These are phyloP conservation scores for Pleurotus ostreatus DNA, from an alignment of 768 basidiomycete species.

Conservation along the genomic window DNA sequence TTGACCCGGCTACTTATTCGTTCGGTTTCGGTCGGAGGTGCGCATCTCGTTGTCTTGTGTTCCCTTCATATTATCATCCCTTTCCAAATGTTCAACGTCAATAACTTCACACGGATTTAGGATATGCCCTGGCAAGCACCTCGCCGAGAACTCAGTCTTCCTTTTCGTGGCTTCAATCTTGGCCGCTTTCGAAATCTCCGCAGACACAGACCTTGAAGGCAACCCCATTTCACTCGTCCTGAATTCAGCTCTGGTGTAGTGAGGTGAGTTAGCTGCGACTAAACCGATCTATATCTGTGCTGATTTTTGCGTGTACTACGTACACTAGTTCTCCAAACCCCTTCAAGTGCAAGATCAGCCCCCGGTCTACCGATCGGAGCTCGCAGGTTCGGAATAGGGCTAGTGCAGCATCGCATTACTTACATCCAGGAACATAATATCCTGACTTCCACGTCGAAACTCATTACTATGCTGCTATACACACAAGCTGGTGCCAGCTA, in stretches of 20 bases:
- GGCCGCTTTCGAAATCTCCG: slow-evolving; percentile 8
- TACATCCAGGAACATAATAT: too few relatives aligned
- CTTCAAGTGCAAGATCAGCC: slow-evolving; percentile 8
- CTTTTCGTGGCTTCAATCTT: slow-evolving; percentile 5
- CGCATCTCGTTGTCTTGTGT: too few relatives aligned
- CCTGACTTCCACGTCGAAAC: too few relatives aligned
- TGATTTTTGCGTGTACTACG: neutral
- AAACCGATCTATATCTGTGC: too few relatives aligned
- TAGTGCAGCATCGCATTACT: too few relatives aligned
- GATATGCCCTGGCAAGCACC: slow-evolving; percentile 8
- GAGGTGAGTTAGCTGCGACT: neutral
- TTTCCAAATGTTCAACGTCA: too few relatives aligned
- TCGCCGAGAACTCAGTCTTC: slow-evolving; percentile 9
- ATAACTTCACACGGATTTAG: neutral
- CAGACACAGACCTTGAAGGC: neutral
- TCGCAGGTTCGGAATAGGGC: too few relatives aligned
- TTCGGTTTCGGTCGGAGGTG: too few relatives aligned
- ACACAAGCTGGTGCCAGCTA: too few relatives aligned
- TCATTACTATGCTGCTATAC: too few relatives aligned
- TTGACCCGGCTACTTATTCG: too few relatives aligned
- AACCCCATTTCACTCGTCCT: neutral
- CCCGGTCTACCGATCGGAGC: neutral
- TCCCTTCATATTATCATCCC: too few relatives aligned
- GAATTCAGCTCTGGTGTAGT: slow-evolving; percentile 3
- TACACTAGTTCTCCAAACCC: slow-evolving; percentile 6